A percentile compares a stretch with the other conserved stretches of the same genome.
Evolutionary conservation across 2,329 filamentous ascomycete species (phyloP).

Genomic region (Alternaria sp.): DNA sequence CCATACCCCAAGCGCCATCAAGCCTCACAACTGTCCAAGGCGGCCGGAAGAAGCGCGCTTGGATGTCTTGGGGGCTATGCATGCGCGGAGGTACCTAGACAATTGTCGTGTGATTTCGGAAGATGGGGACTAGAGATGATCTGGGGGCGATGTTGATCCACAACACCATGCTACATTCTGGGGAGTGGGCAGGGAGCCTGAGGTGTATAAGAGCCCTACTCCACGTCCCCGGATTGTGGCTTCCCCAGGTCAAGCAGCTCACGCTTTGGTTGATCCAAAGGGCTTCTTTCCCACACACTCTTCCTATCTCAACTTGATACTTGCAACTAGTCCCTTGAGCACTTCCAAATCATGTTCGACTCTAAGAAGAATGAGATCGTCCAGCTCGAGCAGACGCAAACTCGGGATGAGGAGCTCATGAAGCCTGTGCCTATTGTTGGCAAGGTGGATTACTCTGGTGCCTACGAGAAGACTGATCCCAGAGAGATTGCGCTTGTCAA

Average conservation of each 20-base stretch:
- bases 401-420: conserved; percentile 28
- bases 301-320: conserved; percentile 1
- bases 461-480: conserved; percentile 47
- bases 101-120: conserved; percentile 25
- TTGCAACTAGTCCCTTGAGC: neutral
- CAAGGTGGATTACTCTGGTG: conserved; percentile 47
- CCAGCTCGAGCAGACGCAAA: conserved; percentile 38
- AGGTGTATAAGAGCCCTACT: conserved; percentile 32
- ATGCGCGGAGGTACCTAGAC: conserved; percentile 19
- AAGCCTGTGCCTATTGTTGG: conserved; percentile 34
- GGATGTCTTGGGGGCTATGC: conserved; percentile 34
- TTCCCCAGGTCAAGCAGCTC: conserved; percentile 38
- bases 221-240: conserved; percentile 27
- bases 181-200: neutral
- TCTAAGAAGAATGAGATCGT: conserved; percentile 36
- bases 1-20: conserved; percentile 14
- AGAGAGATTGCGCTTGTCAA: conserved; percentile 45
- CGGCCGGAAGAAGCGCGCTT: conserved; percentile 32
- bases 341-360: conserved; percentile 26
- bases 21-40: conserved; percentile 27
- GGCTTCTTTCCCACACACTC: conserved; percentile 16
- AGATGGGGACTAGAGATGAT: conserved; percentile 12
- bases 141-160: conserved; percentile 3
- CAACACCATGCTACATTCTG: neutral
- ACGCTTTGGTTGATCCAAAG: conserved; percentile 28